Evolutionary conservation across 176 grass and related monocot species (phyloP).

Genomic region (Otatea glauca): DNA sequence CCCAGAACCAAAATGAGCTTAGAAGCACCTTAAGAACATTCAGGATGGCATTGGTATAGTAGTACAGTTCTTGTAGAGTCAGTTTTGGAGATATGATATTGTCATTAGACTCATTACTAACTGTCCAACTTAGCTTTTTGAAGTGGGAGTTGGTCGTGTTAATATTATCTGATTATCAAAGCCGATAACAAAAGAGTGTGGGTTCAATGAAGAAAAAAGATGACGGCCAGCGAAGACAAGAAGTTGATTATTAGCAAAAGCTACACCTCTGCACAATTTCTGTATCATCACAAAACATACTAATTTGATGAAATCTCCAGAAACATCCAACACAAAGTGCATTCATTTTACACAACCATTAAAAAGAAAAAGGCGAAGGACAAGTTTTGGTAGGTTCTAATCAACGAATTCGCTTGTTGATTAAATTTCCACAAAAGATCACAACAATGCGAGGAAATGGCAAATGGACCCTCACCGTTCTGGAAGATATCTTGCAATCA

Average conservation of each 20-base stretch:
- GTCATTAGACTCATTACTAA: not conserved
- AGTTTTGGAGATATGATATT: not conserved
- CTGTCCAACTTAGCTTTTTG: not conserved
- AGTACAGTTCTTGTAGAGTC: too few species aligned
- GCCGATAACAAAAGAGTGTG: not conserved
- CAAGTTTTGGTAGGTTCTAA: not conserved
- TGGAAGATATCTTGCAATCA: constrained; percentile 22
- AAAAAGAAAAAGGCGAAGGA: not conserved
- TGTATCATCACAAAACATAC: not conserved
- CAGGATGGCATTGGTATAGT: too few species aligned
- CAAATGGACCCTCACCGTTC: not conserved
- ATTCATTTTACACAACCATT: not conserved
- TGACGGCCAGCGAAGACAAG: not conserved
- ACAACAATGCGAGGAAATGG: not conserved
- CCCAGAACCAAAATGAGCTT: too few species aligned
- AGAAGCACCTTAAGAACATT: too few species aligned
- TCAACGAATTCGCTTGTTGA: not conserved
- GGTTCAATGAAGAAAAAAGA: not conserved
- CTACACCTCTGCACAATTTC: constrained; percentile 8
- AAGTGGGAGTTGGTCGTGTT: constrained; percentile 8
- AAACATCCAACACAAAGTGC: not conserved
- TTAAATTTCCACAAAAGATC: constrained; percentile 3
- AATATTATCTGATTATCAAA: not conserved
- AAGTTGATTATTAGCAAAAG: not conserved
- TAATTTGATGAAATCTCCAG: not conserved